Percentiles rank a stretch among this genome's conserved stretches.
These are phyloP conservation scores for Benincasa hispida DNA, from an alignment of 306 rosid genomes.

Conservation along the genomic window DNA sequence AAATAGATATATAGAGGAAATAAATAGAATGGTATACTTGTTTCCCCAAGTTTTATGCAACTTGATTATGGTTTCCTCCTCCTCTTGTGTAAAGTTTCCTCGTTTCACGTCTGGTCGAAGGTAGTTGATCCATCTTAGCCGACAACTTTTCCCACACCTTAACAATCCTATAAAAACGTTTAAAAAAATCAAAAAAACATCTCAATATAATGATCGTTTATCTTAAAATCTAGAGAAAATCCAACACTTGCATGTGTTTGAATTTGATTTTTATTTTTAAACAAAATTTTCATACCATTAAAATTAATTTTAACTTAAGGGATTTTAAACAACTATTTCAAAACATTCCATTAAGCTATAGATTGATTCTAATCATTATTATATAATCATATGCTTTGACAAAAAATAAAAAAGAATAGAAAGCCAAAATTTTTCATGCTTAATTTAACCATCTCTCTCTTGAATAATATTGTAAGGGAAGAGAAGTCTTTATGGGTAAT, in stretches of 20 bases:
- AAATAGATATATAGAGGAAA: background rate
- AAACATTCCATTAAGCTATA: too few relatives aligned
- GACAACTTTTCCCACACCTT: constrained; percentile 92
- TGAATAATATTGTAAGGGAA: background rate
- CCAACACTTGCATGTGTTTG: too few relatives aligned
- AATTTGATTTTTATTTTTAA: too few relatives aligned
- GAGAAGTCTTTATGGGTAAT: background rate
- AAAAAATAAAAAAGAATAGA: too few relatives aligned
- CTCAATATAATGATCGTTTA: too few relatives aligned
- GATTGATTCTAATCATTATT: background rate
- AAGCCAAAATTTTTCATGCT: background rate
- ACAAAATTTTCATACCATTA: too few relatives aligned
- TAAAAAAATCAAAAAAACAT: background rate
- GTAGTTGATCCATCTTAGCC: constrained; percentile 95
- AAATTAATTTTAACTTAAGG: too few relatives aligned
- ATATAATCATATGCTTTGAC: background rate
- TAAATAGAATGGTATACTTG: constrained; percentile 26
- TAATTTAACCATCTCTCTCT: background rate
- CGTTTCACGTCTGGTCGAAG: constrained; percentile 88
- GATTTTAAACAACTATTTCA: too few relatives aligned
- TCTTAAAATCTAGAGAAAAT: too few relatives aligned
- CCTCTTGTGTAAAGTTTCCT: constrained; percentile 60
- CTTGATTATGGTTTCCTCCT: constrained; percentile 52
- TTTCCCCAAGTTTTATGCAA: constrained; percentile 58
- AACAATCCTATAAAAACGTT: constrained; percentile 34